Percentiles rank a stretch among this genome's conserved stretches.
Evolutionary conservation across 345 rosid species (phyloP).

Genomic region (Gossypium raimondii): DNA sequence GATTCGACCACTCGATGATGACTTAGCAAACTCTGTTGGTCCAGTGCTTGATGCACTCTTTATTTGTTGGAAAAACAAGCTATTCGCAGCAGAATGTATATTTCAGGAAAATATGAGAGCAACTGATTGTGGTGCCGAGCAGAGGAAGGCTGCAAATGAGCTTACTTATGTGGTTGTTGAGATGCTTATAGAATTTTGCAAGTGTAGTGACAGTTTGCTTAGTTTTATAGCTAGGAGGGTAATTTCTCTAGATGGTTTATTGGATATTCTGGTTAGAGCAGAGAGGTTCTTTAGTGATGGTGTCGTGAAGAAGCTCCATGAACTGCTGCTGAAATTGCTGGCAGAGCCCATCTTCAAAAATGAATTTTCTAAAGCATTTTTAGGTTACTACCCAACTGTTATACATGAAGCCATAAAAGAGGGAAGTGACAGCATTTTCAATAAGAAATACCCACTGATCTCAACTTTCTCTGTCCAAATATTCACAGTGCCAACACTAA

Average conservation of each 20-base stretch:
- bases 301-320: slow-evolving; percentile 60
- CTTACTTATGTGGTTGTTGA: slow-evolving; percentile 64
- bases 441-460: slow-evolving; percentile 52
- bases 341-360: slow-evolving; percentile 90
- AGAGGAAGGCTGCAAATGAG: slow-evolving; percentile 52
- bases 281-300: slow-evolving; percentile 59
- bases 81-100: slow-evolving; percentile 40
- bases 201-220: slow-evolving; percentile 83
- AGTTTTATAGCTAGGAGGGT: slow-evolving; percentile 74
- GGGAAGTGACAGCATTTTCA: slow-evolving; percentile 36
- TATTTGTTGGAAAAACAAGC: slow-evolving; percentile 61
- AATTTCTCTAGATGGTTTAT: slow-evolving; percentile 49
- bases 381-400: slow-evolving; percentile 66
- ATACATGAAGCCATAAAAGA: slow-evolving; percentile 59
- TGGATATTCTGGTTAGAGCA: slow-evolving; percentile 71
- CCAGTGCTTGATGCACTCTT: slow-evolving; percentile 78
- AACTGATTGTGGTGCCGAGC: slow-evolving; percentile 27
- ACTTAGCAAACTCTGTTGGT: slow-evolving; percentile 54
- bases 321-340: slow-evolving; percentile 75
- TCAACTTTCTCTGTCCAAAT: slow-evolving; percentile 91
- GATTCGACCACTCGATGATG: slow-evolving; percentile 77
- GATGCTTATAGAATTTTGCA: slow-evolving; percentile 78
- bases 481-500: slow-evolving; percentile 86
- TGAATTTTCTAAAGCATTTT: slow-evolving; percentile 79
- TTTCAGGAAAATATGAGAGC: slow-evolving; percentile 33